Evolutionary conservation across 208 protist species (phyloP), one percentile per base, ranked within the genome.

Genomic region (Wallacemonas collosoma): DNA sequence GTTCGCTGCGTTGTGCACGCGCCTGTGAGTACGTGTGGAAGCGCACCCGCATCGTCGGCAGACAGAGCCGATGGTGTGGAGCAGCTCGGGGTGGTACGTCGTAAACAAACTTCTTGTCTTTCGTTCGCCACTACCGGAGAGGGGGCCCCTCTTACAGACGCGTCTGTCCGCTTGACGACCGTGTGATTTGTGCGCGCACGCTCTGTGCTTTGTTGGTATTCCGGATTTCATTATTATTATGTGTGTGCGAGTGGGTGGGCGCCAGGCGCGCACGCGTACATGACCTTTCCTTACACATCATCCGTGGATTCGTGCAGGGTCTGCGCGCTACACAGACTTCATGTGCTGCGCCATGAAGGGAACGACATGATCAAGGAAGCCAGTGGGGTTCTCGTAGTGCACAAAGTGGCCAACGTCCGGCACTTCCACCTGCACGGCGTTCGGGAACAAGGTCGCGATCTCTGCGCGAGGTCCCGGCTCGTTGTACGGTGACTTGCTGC

Each of bases 301-400:
- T 15, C 48, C 48, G 48, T 26, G 26, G 26, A 26, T 26, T 26
- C 26, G 26, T 26, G 26, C 26, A 26, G 26, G 0, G 26, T 26
- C 26, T 26, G 26, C 26, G 26, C 26, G 26, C 45, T 11, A 58
- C 4, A 41, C 7, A 5, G 54, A 41, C 36, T 66, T 15, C 60
- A 90, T 47, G 62, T 89, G 64, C 56, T 75, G 45, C 1, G 45
- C 64, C 14, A 96, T 79, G 71, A 96, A 96, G 2, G 91, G 89
- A 14, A 75, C 82, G 40, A 91, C 83, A 2, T 68, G 75, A 3
- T 90, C 79, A 11, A 89, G 50, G 69, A 96, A 96, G 15, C 82
- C 91, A 1, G 73, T 76, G 41, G 83, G 80, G 58, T 91, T 93
- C 66, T 96, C 91, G 66, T 93, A 93, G 64, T 96, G 91, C 50